phyloP scores from a whole-genome alignment of 2,329 filamentous ascomycete genomes.

The Stagonosporopsis cucurbitacearum region DNA sequence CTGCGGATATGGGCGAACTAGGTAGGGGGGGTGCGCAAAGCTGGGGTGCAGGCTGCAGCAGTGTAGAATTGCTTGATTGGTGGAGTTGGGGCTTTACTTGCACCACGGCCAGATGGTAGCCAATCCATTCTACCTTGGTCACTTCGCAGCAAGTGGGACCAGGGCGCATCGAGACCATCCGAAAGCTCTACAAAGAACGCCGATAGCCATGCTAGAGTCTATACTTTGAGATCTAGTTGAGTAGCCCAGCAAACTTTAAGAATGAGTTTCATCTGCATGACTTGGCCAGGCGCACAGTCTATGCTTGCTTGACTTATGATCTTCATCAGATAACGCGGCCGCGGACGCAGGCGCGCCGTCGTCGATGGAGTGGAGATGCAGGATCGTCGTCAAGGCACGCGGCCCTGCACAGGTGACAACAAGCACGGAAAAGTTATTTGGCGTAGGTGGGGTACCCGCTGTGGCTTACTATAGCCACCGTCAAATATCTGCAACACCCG shows the following conservation, averaged over 20 bases:
- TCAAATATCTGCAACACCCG: constrained; percentile 13
- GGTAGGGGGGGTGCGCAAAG: constrained; percentile 15
- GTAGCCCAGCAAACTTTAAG: constrained; percentile 4
- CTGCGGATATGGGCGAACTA: not conserved
- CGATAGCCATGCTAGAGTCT: constrained; percentile 6
- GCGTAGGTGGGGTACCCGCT: not conserved
- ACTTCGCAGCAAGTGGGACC: constrained; percentile 11
- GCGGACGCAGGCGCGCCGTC: constrained; percentile 7
- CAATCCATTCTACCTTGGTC: constrained; percentile 1
- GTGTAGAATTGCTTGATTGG: constrained; percentile 12
- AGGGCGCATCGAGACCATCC: constrained; percentile 8
- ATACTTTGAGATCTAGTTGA: constrained; percentile 3
- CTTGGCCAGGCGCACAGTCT: constrained; percentile 8
- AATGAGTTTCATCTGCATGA: not conserved
- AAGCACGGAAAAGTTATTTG: not conserved
- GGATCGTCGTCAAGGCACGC: constrained; percentile 6
- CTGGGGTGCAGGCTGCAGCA: constrained; percentile 20
- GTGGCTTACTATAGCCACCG: constrained; percentile 14
- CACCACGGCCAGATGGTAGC: not conserved
- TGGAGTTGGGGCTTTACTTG: constrained; percentile 9
- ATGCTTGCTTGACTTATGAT: constrained; percentile 12
- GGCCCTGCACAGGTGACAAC: constrained; percentile 2
- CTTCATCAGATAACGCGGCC: constrained; percentile 3
- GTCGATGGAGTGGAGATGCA: constrained; percentile 5
- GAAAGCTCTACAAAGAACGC: not conserved